Conservation (phyloP, 192 early-diverging fungal genomes). For the Entrophospora sp. region DNA sequence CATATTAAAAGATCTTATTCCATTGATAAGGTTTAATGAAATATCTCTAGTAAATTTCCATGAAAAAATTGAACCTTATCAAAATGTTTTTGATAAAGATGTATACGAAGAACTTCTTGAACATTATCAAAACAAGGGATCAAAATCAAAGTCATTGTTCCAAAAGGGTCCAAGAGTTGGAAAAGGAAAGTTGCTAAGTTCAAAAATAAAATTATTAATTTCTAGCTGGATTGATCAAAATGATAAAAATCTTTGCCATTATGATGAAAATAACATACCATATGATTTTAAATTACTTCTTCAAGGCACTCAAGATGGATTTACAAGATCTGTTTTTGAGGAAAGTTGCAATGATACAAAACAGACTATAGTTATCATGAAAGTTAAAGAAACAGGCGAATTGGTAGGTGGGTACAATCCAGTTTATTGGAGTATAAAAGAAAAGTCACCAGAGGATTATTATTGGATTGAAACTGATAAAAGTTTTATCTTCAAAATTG, state of each 20-base stretch:
- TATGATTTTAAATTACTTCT: constrained; percentile 18
- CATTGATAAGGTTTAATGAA: constrained; percentile 11
- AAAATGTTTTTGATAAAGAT: background rate
- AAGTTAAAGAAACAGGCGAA: too few relatives aligned
- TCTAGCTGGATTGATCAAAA: constrained; percentile 14
- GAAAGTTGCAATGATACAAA: too few relatives aligned
- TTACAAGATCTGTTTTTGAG: too few relatives aligned
- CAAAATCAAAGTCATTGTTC: background rate
- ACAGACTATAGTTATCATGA: too few relatives aligned
- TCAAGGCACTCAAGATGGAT: constrained; percentile 6
- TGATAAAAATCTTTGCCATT: background rate
- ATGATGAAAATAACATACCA: background rate
- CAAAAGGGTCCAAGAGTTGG: background rate
- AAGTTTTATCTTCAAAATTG: too few relatives aligned
- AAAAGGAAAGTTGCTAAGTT: too few relatives aligned
- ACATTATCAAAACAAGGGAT: background rate
- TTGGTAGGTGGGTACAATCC: too few relatives aligned
- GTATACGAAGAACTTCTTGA: background rate
- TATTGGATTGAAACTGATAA: too few relatives aligned
- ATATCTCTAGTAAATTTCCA: background rate
- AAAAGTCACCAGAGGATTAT: too few relatives aligned
- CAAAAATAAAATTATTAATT: background rate
- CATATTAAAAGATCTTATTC: constrained; percentile 4
- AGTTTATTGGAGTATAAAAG: too few relatives aligned
- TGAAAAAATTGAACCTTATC: constrained; percentile 1